A percentile compares a stretch with the other conserved stretches of the same genome.
These are phyloP conservation scores for Colletotrichum shisoi DNA, from an alignment of 2,329 filamentous ascomycete genomes.

Conservation along the genomic window DNA sequence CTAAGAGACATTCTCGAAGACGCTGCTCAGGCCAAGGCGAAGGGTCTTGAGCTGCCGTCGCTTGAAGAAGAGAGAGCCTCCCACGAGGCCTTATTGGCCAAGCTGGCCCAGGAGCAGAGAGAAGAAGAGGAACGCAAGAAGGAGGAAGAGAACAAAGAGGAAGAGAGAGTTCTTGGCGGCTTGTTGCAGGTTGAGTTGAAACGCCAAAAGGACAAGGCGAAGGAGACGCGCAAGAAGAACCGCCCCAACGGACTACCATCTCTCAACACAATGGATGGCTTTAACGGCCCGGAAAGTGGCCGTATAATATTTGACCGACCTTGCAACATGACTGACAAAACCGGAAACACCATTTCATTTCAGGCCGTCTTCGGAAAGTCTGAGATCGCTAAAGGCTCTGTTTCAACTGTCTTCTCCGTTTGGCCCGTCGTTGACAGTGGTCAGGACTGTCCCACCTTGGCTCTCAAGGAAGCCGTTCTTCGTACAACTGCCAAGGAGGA, in stretches of 20 bases:
- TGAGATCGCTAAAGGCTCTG: conserved; percentile 69
- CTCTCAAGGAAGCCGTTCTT: conserved; percentile 75
- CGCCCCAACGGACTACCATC: conserved; percentile 55
- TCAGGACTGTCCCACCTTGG: conserved; percentile 68
- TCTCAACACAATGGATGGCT: conserved; percentile 46
- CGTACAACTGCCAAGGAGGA: conserved; percentile 68
- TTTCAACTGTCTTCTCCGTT: conserved; percentile 75
- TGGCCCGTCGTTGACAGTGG: conserved; percentile 69
- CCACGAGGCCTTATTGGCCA: conserved; percentile 76
- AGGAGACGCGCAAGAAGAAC: conserved; percentile 70
- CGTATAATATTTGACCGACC: conserved; percentile 71
- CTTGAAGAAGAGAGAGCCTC: conserved; percentile 87
- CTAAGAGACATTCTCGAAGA: conserved; percentile 83
- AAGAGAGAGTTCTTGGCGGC: conserved; percentile 73
- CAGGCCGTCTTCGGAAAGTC: conserved; percentile 74
- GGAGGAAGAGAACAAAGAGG: conserved; percentile 67
- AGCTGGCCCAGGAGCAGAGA: conserved; percentile 65
- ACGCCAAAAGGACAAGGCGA: conserved; percentile 69
- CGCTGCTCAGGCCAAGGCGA: conserved; percentile 78
- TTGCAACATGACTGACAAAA: conserved; percentile 68
- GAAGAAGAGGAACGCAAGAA: conserved; percentile 62
- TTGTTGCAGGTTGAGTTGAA: conserved; percentile 77
- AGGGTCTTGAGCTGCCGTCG: conserved; percentile 79
- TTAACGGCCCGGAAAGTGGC: conserved; percentile 47
- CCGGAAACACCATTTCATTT: conserved; percentile 72